Evolutionary conservation across 345 rosid genomes (phyloP).

Genomic region (Salix brachista): DNA sequence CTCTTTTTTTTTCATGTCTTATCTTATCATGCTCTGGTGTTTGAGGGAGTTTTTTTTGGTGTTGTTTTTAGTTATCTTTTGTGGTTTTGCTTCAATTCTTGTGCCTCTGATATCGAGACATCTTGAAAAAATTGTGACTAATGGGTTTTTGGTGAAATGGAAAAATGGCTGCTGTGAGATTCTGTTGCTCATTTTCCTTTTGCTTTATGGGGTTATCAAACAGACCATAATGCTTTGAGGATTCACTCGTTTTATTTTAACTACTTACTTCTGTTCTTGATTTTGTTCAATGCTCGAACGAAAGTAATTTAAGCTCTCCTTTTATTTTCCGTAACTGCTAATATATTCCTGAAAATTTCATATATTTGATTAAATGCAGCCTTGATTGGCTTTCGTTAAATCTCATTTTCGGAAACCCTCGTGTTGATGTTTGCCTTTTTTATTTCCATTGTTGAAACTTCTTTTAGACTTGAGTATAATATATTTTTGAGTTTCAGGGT

Average conservation of each 20-base stretch:
- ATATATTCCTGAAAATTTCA: neutral
- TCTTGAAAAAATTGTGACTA: constrained; percentile 4
- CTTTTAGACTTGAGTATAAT: neutral
- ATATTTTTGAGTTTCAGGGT: constrained; percentile 41
- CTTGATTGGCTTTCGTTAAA: neutral
- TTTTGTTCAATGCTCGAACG: neutral
- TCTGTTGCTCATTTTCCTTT: constrained; percentile 5
- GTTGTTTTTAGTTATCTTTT: neutral
- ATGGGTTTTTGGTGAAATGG: neutral
- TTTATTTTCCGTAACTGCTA: neutral
- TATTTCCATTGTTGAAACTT: neutral
- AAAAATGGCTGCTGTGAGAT: neutral
- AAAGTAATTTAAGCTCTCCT: neutral
- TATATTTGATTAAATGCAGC: constrained; percentile 2
- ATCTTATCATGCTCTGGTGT: neutral
- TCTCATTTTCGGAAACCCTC: neutral
- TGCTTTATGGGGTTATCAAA: neutral
- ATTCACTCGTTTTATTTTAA: neutral
- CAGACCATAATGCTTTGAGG: neutral
- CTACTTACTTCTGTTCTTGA: neutral
- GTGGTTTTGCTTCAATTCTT: neutral
- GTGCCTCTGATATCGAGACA: neutral
- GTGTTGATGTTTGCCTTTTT: neutral
- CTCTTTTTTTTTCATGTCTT: neutral
- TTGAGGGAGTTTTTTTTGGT: neutral